phyloP scores from a whole-genome alignment of 2,329 filamentous ascomycete genomes.

The Venturia nashicola region DNA sequence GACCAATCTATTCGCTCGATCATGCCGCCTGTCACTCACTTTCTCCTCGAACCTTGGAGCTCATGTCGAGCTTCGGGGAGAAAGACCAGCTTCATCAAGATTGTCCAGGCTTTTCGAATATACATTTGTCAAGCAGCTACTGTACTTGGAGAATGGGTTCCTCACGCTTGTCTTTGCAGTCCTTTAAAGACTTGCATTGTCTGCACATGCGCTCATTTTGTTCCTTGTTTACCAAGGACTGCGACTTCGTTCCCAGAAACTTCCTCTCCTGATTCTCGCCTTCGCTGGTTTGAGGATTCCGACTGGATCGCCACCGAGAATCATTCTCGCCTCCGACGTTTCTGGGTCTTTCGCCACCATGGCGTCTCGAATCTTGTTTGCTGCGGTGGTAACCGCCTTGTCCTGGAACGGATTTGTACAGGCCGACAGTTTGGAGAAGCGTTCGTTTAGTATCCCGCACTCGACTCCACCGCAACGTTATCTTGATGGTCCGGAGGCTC shows the following conservation, averaged over 20 bases:
- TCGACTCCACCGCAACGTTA: background rate
- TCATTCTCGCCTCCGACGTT: background rate
- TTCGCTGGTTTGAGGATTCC: background rate
- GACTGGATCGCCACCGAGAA: background rate
- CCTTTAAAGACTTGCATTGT: background rate
- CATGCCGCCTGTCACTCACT: background rate
- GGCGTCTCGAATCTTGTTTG: background rate
- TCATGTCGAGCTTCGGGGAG: background rate
- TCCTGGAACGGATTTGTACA: conserved; percentile 28
- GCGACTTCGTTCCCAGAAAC: background rate
- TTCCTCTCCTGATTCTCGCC: conserved; percentile 2
- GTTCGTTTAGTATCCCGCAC: conserved; percentile 5
- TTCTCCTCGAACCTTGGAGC: background rate
- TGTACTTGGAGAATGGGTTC: background rate
- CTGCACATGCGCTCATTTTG: background rate
- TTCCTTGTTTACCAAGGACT: background rate
- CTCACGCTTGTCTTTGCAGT: background rate
- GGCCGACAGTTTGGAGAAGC: conserved; percentile 1
- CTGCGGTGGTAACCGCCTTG: background rate
- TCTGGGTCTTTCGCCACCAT: background rate
- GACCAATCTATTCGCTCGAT: background rate
- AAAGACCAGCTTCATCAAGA: background rate
- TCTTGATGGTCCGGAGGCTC: conserved; percentile 1
- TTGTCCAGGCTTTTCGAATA: conserved; percentile 1
- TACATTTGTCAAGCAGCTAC: conserved; percentile 1